Percentiles rank a stretch among this genome's conserved stretches.
These are phyloP conservation scores for Ceriops decandra DNA, from an alignment of 345 rosid species.

Conservation along the genomic window DNA sequence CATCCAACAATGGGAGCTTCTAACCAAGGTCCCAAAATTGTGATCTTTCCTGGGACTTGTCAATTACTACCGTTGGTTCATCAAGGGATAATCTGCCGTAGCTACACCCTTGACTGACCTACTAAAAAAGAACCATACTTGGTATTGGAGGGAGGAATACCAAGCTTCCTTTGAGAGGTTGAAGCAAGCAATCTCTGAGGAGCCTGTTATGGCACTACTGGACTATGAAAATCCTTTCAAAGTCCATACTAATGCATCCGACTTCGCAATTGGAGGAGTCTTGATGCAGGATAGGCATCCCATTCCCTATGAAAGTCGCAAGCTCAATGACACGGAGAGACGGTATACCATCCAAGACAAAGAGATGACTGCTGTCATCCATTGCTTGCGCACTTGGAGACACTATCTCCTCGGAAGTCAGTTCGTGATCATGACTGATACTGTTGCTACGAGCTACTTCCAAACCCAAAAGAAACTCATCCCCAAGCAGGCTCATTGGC, in stretches of 20 bases:
- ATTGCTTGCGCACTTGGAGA: not conserved
- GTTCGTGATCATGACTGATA: not conserved
- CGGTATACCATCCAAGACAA: not conserved
- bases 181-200: not conserved
- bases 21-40: not conserved
- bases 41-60: not conserved
- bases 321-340: not conserved
- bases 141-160: not conserved
- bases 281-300: not conserved
- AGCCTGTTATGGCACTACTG: fast-evolving
- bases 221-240: not conserved
- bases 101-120: fast-evolving
- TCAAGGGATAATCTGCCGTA: not conserved
- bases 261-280: not conserved
- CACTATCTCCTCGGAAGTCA: not conserved
- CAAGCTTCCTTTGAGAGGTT: not conserved
- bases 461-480: not conserved
- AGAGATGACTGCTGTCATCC: not conserved
- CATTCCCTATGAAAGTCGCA: not conserved
- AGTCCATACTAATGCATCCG: not conserved
- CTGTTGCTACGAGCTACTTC: not conserved
- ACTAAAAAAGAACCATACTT: not conserved
- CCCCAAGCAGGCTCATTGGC: not conserved
- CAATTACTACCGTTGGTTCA: not conserved
- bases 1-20: not conserved